phyloP scores from a whole-genome alignment of 768 basidiomycete species.

The Leucosporidium yakuticum region DNA sequence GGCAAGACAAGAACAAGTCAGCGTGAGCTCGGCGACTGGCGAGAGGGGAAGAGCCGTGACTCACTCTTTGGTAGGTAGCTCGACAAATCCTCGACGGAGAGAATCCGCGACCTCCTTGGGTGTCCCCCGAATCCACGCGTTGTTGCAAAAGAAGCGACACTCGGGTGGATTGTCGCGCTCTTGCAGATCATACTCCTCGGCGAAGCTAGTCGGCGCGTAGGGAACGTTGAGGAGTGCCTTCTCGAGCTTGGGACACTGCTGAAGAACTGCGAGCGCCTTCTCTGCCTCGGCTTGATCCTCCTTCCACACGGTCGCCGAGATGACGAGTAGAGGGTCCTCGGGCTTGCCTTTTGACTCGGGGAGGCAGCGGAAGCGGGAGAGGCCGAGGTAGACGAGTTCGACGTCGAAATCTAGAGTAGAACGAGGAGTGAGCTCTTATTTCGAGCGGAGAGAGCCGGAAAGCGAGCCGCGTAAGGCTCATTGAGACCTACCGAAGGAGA shows the following conservation, averaged over 20 bases:
- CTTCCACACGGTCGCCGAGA: neutral
- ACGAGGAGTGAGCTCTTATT: no score
- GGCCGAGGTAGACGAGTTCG: conserved; percentile 4
- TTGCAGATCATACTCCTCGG: neutral
- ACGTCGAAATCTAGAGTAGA: neutral
- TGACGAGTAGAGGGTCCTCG: neutral
- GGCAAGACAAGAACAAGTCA: neutral
- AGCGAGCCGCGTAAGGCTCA: no score
- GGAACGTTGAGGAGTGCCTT: neutral
- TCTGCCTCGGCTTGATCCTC: neutral
- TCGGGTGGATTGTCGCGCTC: neutral
- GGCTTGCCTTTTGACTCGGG: neutral
- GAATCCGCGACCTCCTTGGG: neutral
- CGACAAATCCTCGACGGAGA: neutral
- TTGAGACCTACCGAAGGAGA: neutral
- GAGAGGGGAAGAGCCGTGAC: neutral
- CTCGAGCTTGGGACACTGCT: neutral
- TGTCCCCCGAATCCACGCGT: neutral
- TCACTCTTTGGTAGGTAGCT: neutral
- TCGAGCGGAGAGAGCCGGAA: no score
- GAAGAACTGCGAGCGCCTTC: neutral
- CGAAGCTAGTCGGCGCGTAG: neutral
- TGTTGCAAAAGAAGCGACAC: neutral
- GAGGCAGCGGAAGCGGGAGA: neutral
- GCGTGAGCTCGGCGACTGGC: neutral